These are phyloP conservation scores for Collybiopsis luxurians DNA, from an alignment of 768 basidiomycete species.

Conservation along the genomic window DNA sequence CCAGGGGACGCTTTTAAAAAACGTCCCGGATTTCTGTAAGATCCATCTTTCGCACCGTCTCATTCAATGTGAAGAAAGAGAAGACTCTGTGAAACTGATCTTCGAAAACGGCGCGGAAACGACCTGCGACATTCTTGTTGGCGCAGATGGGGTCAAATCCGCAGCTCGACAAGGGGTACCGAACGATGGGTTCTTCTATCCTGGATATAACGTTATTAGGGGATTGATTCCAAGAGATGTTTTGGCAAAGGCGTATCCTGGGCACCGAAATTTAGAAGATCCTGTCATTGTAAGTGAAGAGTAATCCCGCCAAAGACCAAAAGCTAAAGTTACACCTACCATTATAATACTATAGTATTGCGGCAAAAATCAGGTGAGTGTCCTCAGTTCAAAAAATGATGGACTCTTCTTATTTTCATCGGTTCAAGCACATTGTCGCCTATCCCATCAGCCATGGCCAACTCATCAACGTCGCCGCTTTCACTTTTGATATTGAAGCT, in stretches of 20 bases:
- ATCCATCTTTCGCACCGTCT: slow-evolving; percentile 39
- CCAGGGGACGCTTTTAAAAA: slow-evolving; percentile 35
- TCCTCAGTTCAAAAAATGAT: too few relatives aligned
- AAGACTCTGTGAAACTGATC: slow-evolving; percentile 16
- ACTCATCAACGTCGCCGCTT: slow-evolving; percentile 48
- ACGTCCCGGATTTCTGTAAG: slow-evolving; percentile 27
- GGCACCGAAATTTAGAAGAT: slow-evolving; percentile 24
- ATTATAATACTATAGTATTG: slow-evolving; percentile 30
- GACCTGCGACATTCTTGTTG: slow-evolving; percentile 34
- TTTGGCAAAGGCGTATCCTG: slow-evolving; percentile 25
- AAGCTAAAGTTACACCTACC: too few relatives aligned
- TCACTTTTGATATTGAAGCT: slow-evolving; percentile 28
- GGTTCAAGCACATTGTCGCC: slow-evolving; percentile 39
- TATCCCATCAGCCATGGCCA: slow-evolving; percentile 51
- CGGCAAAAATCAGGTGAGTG: slow-evolving; percentile 29
- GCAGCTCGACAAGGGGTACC: background rate
- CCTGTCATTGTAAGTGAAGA: slow-evolving; percentile 25
- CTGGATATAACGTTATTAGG: slow-evolving; percentile 36
- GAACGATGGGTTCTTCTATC: slow-evolving; percentile 31
- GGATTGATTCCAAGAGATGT: slow-evolving; percentile 26
- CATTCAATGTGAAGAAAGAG: slow-evolving; percentile 25
- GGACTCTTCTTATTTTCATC: background rate
- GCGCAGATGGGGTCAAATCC: slow-evolving; percentile 38
- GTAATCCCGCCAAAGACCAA: background rate
- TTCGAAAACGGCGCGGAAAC: slow-evolving; percentile 23